Base-by-base conservation (phyloP, 495 filamentous ascomycete species). In the Poronia punctata region DNA sequence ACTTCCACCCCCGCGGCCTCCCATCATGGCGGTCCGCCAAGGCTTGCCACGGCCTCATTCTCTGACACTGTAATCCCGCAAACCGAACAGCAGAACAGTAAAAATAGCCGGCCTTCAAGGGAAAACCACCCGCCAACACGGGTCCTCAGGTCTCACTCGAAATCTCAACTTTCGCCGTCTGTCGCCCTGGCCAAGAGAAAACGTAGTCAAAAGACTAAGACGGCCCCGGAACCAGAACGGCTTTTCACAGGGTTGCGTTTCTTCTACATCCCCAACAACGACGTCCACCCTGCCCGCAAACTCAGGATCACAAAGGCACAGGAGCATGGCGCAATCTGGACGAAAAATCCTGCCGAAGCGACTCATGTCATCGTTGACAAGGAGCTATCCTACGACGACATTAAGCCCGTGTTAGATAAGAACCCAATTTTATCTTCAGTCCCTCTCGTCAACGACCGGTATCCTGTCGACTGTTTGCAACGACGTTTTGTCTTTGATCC, bases 351-450 rank as follows among this genome's bases (percentile, higher is more conserved):
- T 14, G 35, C 37, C 18, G 60, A 39, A 0, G 71, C 76, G 5
- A 88, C 78, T 0, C 88, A 95, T 65, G 67, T 94, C 39, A 74
- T 97, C 43, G 84, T 86, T 4, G 92, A 96, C 51, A 83, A 79
- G 35, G 60, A 59, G 1, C 55, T 92, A 33, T 67, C 59, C 3
- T 89, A 78, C 49, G 58, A 68, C 5, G 76, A 92, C 43, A 65
- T 95, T n/a, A 48, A 84, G 14, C 41, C 52, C 15, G 29, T 50
- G 21, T 45, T 65, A 14, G 40, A 49, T 37, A 38, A 27, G 38
- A 48, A 34, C 8, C n/a, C 20, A 34, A 43, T 41, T 9, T 40
- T 34, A 23, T 22, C 44, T 8, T 35, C 41, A 8, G 29, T 52
- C 9, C 54, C 78, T 30, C 35, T 90, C 0, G 88, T 95, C 11